Percentiles rank a stretch among this genome's conserved stretches.
These are phyloP conservation scores for Fusarium sororula DNA, from an alignment of 2,329 filamentous ascomycete genomes.

Conservation along the genomic window DNA sequence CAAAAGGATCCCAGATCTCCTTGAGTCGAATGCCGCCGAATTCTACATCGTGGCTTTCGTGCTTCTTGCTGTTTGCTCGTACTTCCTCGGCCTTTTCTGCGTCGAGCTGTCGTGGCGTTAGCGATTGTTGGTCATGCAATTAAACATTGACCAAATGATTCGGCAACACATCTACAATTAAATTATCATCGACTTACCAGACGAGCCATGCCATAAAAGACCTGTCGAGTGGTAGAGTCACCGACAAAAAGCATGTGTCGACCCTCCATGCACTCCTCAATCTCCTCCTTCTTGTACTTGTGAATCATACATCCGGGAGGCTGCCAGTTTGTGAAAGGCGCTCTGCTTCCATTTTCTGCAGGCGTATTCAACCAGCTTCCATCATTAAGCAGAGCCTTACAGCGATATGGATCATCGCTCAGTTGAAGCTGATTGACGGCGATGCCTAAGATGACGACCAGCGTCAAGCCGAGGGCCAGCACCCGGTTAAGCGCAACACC, in stretches of 20 bases:
- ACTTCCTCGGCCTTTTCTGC: slow-evolving; percentile 25
- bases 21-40: slow-evolving; percentile 28
- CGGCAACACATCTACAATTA: neutral
- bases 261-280: slow-evolving; percentile 60
- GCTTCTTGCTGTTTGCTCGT: slow-evolving; percentile 22
- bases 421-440: slow-evolving; percentile 26
- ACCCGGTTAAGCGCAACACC: slow-evolving; percentile 29
- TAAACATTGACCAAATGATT: neutral
- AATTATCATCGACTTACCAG: slow-evolving; percentile 34
- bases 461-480: slow-evolving; percentile 30
- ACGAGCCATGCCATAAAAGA: slow-evolving; percentile 62
- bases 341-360: slow-evolving; percentile 41
- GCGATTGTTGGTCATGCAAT: neutral
- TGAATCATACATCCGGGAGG: slow-evolving; percentile 67
- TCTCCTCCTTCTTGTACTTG: slow-evolving; percentile 61
- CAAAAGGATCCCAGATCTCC: slow-evolving; percentile 70
- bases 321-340: slow-evolving; percentile 62
- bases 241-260: slow-evolving; percentile 66
- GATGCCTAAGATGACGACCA: slow-evolving; percentile 36
- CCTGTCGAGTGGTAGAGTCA: slow-evolving; percentile 66
- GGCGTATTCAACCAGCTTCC: slow-evolving; percentile 58
- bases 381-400: slow-evolving; percentile 58
- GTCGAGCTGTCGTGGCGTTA: slow-evolving; percentile 30
- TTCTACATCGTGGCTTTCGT: slow-evolving; percentile 32
- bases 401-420: slow-evolving; percentile 60